A percentile compares a stretch with the other conserved stretches of the same genome.
Evolutionary conservation across 1,284 basidiomycete species (phyloP).

Genomic region (Sporisorium iseilematis-ciliati): DNA sequence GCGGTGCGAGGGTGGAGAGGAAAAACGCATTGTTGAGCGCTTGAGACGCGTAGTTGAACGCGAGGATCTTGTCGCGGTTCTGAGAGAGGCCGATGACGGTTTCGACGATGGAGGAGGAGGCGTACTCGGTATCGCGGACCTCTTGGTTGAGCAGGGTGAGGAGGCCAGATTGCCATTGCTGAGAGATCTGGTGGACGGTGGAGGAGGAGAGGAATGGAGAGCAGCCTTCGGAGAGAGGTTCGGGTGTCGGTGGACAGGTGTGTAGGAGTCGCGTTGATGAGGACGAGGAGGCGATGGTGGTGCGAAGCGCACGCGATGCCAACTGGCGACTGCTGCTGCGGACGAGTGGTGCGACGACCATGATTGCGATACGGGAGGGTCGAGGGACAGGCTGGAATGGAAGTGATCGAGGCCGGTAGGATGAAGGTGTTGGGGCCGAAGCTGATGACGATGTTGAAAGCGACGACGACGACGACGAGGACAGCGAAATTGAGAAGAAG

Average conservation of each 20-base stretch:
- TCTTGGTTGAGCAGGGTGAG: constrained; percentile 67
- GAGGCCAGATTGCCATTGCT: constrained; percentile 64
- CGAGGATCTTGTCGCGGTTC: constrained; percentile 77
- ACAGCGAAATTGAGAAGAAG: not conserved
- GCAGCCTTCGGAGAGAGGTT: constrained; percentile 54
- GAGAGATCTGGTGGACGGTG: constrained; percentile 61
- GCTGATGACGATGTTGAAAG: not conserved
- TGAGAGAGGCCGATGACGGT: constrained; percentile 80
- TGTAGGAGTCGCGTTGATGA: constrained; percentile 33
- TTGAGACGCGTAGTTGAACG: constrained; percentile 91
- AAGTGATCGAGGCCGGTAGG: not conserved
- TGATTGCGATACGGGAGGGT: constrained; percentile 1
- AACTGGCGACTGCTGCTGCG: constrained; percentile 34
- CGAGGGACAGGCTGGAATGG: not conserved
- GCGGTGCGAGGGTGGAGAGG: constrained; percentile 77
- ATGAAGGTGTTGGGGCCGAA: not conserved
- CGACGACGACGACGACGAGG: not conserved
- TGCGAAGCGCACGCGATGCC: constrained; percentile 28
- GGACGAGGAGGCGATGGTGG: constrained; percentile 24
- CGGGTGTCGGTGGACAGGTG: constrained; percentile 60
- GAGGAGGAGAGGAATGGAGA: constrained; percentile 60
- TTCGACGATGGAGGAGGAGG: constrained; percentile 78
- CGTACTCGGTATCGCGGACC: constrained; percentile 74
- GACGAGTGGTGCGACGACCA: constrained; percentile 34
- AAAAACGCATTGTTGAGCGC: constrained; percentile 97